These are phyloP conservation scores for Tuctoria greenei DNA, from an alignment of 176 grass and related monocot genomes.

Conservation along the genomic window DNA sequence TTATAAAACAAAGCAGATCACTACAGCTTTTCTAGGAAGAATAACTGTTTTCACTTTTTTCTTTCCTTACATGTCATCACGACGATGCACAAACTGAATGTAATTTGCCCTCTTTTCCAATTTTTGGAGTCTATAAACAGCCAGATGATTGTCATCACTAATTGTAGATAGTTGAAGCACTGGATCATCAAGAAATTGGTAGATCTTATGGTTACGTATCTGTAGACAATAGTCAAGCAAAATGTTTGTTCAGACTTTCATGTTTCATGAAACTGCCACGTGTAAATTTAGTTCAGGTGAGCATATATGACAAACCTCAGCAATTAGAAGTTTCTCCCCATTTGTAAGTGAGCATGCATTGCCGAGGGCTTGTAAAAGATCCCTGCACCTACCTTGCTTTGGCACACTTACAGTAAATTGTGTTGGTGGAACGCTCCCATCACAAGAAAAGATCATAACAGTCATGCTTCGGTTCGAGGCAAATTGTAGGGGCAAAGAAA, in stretches of 20 bases:
- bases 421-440: slow-evolving; percentile 67
- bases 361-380: slow-evolving; percentile 79
- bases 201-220: slow-evolving; percentile 81
- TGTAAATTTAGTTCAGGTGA: slow-evolving; percentile 25
- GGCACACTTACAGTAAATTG: slow-evolving; percentile 85
- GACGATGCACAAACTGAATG: slow-evolving; percentile 89
- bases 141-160: slow-evolving; percentile 84
- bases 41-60: slow-evolving; percentile 3
- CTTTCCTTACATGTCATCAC: slow-evolving; percentile 82
- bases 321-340: slow-evolving; percentile 87
- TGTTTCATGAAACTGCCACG: slow-evolving; percentile 31
- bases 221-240: slow-evolving; percentile 46
- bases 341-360: slow-evolving; percentile 75
- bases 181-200: slow-evolving; percentile 86
- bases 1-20: not conserved
- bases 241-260: slow-evolving; percentile 15
- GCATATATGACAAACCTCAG: slow-evolving; percentile 64
- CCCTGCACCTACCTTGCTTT: slow-evolving; percentile 87
- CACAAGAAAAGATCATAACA: slow-evolving; percentile 66
- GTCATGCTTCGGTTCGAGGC: slow-evolving; percentile 79
- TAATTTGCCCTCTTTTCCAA: slow-evolving; percentile 68
- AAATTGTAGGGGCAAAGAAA: slow-evolving; percentile 93
- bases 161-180: slow-evolving; percentile 75
- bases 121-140: slow-evolving; percentile 85
- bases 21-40: slow-evolving; percentile 14